A percentile compares a stretch with the other conserved stretches of the same genome.
Conservation (phyloP, 2,329 filamentous ascomycete genomes). For the Zymoseptoria brevis region DNA sequence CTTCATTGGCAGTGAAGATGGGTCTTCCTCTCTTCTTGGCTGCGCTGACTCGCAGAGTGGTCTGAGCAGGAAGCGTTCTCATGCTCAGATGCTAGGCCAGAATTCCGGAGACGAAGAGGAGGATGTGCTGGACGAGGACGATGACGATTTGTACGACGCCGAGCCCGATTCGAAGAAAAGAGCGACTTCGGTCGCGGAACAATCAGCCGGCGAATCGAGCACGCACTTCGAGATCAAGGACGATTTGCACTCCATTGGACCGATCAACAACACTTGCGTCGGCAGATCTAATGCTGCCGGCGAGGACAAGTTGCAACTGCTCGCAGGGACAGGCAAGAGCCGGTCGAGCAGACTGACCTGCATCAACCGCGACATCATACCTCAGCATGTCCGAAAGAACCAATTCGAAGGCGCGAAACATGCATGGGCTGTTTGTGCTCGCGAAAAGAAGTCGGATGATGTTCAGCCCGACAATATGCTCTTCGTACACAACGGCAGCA, state of each 20-base stretch:
- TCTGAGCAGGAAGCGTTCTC: constrained; percentile 55
- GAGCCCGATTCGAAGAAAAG: constrained; percentile 41
- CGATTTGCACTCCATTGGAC: constrained; percentile 66
- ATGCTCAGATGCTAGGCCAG: constrained; percentile 51
- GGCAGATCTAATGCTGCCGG: constrained; percentile 44
- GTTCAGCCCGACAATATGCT: constrained; percentile 8
- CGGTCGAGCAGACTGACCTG: constrained; percentile 63
- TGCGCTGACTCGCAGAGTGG: constrained; percentile 63
- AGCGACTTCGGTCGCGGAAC: constrained; percentile 28
- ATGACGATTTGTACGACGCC: constrained; percentile 57
- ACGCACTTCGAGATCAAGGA: constrained; percentile 67
- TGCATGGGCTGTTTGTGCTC: constrained; percentile 65
- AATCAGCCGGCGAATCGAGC: constrained; percentile 49
- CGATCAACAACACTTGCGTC: constrained; percentile 66
- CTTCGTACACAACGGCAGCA: constrained; percentile 24
- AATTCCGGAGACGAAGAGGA: constrained; percentile 42
- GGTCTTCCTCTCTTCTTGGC: constrained; percentile 72
- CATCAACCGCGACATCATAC: constrained; percentile 69
- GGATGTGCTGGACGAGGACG: constrained; percentile 47
- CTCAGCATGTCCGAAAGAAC: constrained; percentile 60
- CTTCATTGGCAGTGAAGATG: constrained; percentile 79
- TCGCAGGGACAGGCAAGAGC: constrained; percentile 55
- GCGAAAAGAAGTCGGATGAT: constrained; percentile 2
- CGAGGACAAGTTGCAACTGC: constrained; percentile 40
- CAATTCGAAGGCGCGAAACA: constrained; percentile 65